phyloP scores from a whole-genome alignment of 176 grass and related monocot species.

The Cymbopogon citratus region DNA sequence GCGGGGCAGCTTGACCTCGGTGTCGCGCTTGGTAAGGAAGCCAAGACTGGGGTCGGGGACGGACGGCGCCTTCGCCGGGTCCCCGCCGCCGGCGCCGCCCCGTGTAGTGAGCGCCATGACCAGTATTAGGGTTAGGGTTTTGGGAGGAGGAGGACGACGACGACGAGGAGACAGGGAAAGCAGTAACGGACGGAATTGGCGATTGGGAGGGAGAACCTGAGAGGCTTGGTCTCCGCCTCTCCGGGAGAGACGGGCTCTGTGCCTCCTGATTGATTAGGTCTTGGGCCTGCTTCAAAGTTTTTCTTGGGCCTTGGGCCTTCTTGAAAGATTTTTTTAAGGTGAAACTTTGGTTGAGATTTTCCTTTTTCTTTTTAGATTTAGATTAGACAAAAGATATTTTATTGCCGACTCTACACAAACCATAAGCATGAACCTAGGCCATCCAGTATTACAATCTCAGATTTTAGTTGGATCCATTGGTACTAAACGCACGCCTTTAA shows the following conservation, averaged over 20 bases:
- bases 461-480: too few relatives aligned
- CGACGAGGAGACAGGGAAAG: not conserved
- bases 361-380: too few relatives aligned
- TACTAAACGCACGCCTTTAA: too few relatives aligned
- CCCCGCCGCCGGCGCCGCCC: constrained; percentile 2
- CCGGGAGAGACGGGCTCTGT: not conserved
- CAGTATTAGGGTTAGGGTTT: constrained; percentile 22
- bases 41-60: constrained; percentile 35
- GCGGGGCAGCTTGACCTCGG: constrained; percentile 77
- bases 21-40: constrained; percentile 72
- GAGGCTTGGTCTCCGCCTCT: not conserved
- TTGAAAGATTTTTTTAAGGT: too few relatives aligned
- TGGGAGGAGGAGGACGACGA: not conserved
- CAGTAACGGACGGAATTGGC: not conserved
- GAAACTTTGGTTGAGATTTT: too few relatives aligned
- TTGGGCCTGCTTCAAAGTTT: not conserved
- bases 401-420: too few relatives aligned
- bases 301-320: too few relatives aligned
- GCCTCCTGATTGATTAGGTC: not conserved
- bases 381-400: too few relatives aligned
- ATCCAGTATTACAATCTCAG: too few relatives aligned
- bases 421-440: too few relatives aligned
- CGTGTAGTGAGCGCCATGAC: constrained; percentile 42
- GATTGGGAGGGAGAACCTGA: not conserved
- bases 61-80: constrained; percentile 15